Evolutionary conservation across 352 stramenopile genomes (phyloP).

Genomic region (Phytophthora tentaculata): DNA sequence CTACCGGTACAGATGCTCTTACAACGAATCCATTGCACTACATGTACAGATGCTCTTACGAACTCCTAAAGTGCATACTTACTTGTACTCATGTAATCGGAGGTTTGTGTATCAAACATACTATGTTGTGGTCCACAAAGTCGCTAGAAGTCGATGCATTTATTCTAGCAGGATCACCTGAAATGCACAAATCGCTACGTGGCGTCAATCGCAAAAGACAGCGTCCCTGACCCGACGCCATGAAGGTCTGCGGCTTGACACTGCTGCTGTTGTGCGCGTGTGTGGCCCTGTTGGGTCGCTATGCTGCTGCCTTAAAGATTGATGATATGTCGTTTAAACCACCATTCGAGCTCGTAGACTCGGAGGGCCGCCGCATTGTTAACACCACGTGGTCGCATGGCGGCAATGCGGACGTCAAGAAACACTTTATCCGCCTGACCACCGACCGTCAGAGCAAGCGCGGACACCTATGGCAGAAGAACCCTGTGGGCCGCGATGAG

Average conservation of each 20-base stretch:
- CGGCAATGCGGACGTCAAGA: conserved; percentile 79
- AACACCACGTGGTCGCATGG: conserved; percentile 82
- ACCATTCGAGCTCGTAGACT: conserved; percentile 74
- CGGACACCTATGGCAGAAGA: conserved; percentile 80
- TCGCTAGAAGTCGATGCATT: background rate
- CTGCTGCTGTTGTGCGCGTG: conserved; percentile 44
- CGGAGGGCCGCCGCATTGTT: conserved; percentile 64
- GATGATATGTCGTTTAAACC: conserved; percentile 80
- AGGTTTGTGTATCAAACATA: too few relatives aligned
- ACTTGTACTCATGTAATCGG: too few relatives aligned
- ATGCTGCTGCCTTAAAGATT: conserved; percentile 43
- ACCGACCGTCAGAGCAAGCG: conserved; percentile 88
- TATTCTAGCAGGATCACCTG: background rate
- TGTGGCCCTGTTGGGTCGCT: conserved; percentile 19
- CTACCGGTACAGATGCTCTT: too few relatives aligned
- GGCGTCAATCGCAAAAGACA: conserved; percentile 37
- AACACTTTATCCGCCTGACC: conserved; percentile 90
- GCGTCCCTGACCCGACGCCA: conserved; percentile 9
- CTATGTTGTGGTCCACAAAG: conserved; percentile 5
- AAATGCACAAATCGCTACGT: conserved; percentile 28
- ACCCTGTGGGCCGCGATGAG: conserved; percentile 54
- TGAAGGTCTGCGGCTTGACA: conserved; percentile 38
- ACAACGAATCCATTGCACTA: too few relatives aligned
- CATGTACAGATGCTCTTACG: too few relatives aligned
- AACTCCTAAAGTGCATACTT: too few relatives aligned